Evolutionary conservation across 371 early-diverging fungal genomes (phyloP).

Genomic region (Chytridiales sp.): DNA sequence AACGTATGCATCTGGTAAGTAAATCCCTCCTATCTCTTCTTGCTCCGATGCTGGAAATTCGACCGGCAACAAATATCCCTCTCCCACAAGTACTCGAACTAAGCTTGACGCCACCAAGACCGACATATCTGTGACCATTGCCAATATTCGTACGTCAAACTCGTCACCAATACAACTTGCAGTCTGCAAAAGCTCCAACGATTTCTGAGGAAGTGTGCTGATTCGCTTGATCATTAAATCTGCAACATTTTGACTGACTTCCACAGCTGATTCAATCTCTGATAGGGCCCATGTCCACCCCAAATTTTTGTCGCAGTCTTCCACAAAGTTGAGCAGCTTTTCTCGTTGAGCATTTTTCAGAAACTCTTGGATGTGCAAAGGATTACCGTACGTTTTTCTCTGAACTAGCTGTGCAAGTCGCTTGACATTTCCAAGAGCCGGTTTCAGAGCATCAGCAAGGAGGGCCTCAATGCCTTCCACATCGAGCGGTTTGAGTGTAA

Average conservation of each 20-base stretch:
- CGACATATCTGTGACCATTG: conserved; percentile 22
- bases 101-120: conserved; percentile 24
- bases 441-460: conserved; percentile 31
- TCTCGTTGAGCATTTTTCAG: conserved; percentile 29
- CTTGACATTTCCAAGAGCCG: conserved; percentile 24
- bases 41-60: too few relatives aligned
- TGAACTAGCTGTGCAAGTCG: conserved; percentile 33
- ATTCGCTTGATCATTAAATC: conserved; percentile 35
- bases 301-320: conserved; percentile 16
- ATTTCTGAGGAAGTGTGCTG: conserved; percentile 27
- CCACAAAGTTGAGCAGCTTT: conserved; percentile 34
- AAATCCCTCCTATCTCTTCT: too few relatives aligned
- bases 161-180: conserved; percentile 40
- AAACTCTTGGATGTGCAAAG: conserved; percentile 36
- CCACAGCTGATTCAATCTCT: conserved; percentile 32
- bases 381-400: conserved; percentile 45
- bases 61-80: conserved; percentile 34
- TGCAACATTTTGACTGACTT: conserved; percentile 32
- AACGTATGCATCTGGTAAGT: too few relatives aligned
- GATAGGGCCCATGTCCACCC: conserved; percentile 48
- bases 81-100: conserved; percentile 37
- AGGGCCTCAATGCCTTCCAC: conserved; percentile 25
- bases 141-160: conserved; percentile 37
- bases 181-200: conserved; percentile 28
- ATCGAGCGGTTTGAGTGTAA: conserved; percentile 25